These are phyloP conservation scores for Hordeum vulgare DNA, from an alignment of 176 grass and related monocot genomes.

Conservation along the genomic window MorexV3_pseudomolecules_assembly NC_058519.1:644943449-644943948, in stretches of 20 bases:
- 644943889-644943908: slow-evolving; percentile 4
- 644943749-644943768: slow-evolving; percentile 25
- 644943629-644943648: slow-evolving; percentile 3
- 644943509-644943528: neutral
- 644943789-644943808: slow-evolving; percentile 8
- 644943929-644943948: neutral
- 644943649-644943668: neutral
- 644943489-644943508: neutral
- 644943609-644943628: slow-evolving; percentile 32
- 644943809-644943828: neutral
- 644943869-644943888: neutral
- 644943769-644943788: slow-evolving; percentile 29
- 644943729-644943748: neutral
- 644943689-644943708: neutral
- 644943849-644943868: neutral
- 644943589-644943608: neutral
- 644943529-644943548: neutral
- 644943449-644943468: neutral
- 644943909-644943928: slow-evolving; percentile 10
- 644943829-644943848: slow-evolving; percentile 15
- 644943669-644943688: slow-evolving; percentile 10
- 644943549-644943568: neutral
- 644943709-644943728: slow-evolving; percentile 5
- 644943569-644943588: neutral
- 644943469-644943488: neutral